Conservation (phyloP, 2,329 filamentous ascomycete species). For the Boeremia exigua region DNA sequence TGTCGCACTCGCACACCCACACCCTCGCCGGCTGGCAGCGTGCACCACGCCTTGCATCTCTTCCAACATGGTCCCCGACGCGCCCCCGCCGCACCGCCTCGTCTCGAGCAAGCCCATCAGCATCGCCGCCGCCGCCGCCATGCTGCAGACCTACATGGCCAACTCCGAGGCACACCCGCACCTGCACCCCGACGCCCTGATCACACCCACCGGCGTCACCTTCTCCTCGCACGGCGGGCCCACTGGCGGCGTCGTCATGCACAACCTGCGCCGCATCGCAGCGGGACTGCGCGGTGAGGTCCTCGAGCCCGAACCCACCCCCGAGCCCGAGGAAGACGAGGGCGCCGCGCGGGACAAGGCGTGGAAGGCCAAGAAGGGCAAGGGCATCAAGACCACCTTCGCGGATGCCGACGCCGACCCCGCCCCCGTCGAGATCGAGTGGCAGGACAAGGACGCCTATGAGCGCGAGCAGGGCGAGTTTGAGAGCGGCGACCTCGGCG, state of each 20-base stretch:
- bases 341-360: constrained; percentile 4
- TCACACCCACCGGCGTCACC: constrained; percentile 51
- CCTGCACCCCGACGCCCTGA: constrained; percentile 57
- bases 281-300: constrained; percentile 60
- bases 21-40: no score
- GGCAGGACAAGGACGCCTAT: constrained; percentile 54
- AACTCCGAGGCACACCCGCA: constrained; percentile 50
- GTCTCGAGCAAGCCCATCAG: constrained; percentile 41
- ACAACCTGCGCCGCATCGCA: constrained; percentile 61
- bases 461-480: constrained; percentile 49
- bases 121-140: constrained; percentile 39
- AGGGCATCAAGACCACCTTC: constrained; percentile 16
- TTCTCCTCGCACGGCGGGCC: constrained; percentile 53
- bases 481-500: constrained; percentile 51
- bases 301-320: constrained; percentile 52
- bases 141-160: constrained; percentile 50
- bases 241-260: constrained; percentile 56
- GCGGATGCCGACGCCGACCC: constrained; percentile 7
- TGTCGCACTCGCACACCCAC: no score
- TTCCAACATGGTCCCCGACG: constrained; percentile 39
- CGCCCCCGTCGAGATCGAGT: constrained; percentile 30
- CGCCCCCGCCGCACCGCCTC: constrained; percentile 48
- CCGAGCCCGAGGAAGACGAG: constrained; percentile 48
- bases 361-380: constrained; percentile 22
- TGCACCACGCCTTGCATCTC: not conserved